Conservation (phyloP, 2,329 filamentous ascomycete species). For the Chalaropsis ovoidea region DNA sequence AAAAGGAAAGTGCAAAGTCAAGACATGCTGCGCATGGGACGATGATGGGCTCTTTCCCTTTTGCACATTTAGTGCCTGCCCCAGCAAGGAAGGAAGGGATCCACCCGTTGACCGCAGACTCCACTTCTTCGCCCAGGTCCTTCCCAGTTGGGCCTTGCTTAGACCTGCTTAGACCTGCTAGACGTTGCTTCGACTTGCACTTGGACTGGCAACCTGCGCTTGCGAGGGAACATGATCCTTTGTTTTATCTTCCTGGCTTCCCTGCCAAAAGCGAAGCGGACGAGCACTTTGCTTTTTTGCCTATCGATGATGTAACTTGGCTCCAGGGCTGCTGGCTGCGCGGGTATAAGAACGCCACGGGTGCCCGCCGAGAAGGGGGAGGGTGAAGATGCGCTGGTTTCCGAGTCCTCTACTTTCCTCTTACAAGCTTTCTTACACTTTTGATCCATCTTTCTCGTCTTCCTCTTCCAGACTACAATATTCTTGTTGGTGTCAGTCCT, state of each 20-base stretch:
- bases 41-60: not conserved
- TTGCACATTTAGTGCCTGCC: not conserved
- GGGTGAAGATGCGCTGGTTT: not conserved
- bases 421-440: not conserved
- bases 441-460: too few relatives aligned
- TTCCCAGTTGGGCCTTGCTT: not conserved
- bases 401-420: not conserved
- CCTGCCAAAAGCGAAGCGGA: not conserved
- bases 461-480: too few relatives aligned
- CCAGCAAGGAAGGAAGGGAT: not conserved
- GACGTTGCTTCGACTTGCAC: not conserved
- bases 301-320: conserved; percentile 1
- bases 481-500: too few relatives aligned
- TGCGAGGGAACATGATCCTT: conserved; percentile 3
- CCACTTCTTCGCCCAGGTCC: not conserved
- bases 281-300: not conserved
- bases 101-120: not conserved
- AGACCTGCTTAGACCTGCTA: not conserved
- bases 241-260: not conserved
- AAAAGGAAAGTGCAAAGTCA: not conserved
- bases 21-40: not conserved
- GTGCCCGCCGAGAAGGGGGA: not conserved
- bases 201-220: not conserved
- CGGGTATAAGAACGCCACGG: conserved; percentile 4
- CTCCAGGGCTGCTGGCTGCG: not conserved